phyloP scores from a whole-genome alignment of 2,329 filamentous ascomycete genomes.

The Nigrospora sphaerica region DNA sequence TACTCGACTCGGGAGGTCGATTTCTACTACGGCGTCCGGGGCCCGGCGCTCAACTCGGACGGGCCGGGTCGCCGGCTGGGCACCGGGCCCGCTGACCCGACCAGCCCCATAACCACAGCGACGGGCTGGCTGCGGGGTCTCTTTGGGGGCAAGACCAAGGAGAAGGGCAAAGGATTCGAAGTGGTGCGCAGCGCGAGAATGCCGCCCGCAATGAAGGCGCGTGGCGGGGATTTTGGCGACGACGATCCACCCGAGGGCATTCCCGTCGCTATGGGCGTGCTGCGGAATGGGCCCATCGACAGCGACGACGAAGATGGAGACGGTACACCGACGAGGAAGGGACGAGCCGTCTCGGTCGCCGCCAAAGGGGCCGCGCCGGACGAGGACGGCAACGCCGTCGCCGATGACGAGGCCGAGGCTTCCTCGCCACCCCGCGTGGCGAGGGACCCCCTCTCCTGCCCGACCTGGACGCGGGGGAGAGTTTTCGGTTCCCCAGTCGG shows the following conservation, averaged over 20 bases:
- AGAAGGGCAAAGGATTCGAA: constrained; percentile 94
- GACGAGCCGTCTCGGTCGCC: constrained; percentile 19
- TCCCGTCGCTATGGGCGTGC: constrained; percentile 55
- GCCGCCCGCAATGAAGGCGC: constrained; percentile 64
- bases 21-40: constrained; percentile 91
- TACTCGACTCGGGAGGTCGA: constrained; percentile 94
- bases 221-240: constrained; percentile 49
- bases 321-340: constrained; percentile 25
- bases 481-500: constrained; percentile 58
- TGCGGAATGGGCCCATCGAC: constrained; percentile 55
- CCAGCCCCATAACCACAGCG: constrained; percentile 81
- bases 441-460: constrained; percentile 51
- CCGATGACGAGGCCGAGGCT: constrained; percentile 32
- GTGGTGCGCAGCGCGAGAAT: constrained; percentile 87
- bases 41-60: constrained; percentile 77
- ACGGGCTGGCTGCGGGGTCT: constrained; percentile 81
- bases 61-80: constrained; percentile 77
- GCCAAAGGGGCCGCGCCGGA: constrained; percentile 34
- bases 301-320: constrained; percentile 56
- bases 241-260: constrained; percentile 63
- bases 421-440: constrained; percentile 25
- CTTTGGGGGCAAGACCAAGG: constrained; percentile 80
- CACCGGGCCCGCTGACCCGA: constrained; percentile 91
- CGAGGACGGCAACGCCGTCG: constrained; percentile 38
- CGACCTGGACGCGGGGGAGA: constrained; percentile 49